These are phyloP conservation scores for Ilex paraguariensis DNA, from an alignment of 305 asterid species.

Conservation along the genomic window DNA sequence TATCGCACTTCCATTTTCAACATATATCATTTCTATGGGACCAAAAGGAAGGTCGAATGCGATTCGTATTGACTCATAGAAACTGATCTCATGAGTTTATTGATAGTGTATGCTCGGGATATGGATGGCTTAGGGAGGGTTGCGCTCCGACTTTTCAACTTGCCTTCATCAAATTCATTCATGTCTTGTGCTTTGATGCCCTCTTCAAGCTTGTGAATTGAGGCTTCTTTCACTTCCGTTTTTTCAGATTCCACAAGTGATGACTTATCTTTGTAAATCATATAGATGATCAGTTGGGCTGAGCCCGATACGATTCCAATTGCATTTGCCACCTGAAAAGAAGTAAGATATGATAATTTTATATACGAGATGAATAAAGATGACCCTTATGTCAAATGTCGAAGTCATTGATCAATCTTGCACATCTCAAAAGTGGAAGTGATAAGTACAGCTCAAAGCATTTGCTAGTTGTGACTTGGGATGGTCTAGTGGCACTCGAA, in stretches of 20 bases:
- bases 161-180: slow-evolving; percentile 16
- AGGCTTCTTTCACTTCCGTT: too few relatives aligned
- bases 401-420: too few relatives aligned
- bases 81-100: not conserved
- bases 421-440: too few relatives aligned
- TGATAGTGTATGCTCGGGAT: not conserved
- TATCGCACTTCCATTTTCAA: too few relatives aligned
- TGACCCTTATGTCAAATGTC: too few relatives aligned
- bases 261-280: slow-evolving; percentile 25
- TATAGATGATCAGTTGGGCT: slow-evolving; percentile 38
- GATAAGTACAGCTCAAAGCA: too few relatives aligned
- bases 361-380: too few relatives aligned
- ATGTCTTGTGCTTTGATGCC: slow-evolving; percentile 26
- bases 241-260: not conserved
- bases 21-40: not conserved
- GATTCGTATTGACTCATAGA: not conserved
- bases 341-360: not conserved
- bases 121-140: not conserved
- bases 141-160: not conserved
- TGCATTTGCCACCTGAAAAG: slow-evolving; percentile 60
- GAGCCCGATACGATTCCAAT: slow-evolving; percentile 54
- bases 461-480: too few relatives aligned
- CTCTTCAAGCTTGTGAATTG: slow-evolving; percentile 11
- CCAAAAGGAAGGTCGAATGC: not conserved
- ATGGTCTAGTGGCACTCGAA: too few relatives aligned